Percentiles rank a stretch among this genome's conserved stretches.
phyloP scores from a whole-genome alignment of 495 filamentous ascomycete genomes.

The Chaetomidium leptoderma region DNA sequence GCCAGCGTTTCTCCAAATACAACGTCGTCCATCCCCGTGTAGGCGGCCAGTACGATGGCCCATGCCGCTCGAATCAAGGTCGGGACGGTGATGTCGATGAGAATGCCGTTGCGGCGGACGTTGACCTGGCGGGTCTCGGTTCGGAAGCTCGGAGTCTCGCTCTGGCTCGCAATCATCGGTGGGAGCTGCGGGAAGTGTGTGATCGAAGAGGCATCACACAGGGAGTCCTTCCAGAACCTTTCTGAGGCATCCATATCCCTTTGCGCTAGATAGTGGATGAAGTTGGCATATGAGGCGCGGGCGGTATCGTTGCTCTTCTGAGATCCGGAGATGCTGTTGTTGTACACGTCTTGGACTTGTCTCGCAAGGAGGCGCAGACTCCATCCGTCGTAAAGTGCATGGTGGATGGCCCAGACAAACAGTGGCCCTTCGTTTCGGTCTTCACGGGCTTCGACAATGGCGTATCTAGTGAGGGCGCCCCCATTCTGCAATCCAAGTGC shows the following conservation, averaged over 20 bases:
- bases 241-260: slow-evolving; percentile 20
- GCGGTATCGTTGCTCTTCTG: neutral
- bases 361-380: slow-evolving; percentile 47
- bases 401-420: slow-evolving; percentile 59
- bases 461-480: slow-evolving; percentile 22
- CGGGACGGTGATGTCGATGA: slow-evolving; percentile 24
- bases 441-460: slow-evolving; percentile 16
- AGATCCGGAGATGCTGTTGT: neutral
- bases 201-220: slow-evolving; percentile 13
- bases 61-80: slow-evolving; percentile 42
- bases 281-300: slow-evolving; percentile 28
- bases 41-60: slow-evolving; percentile 37
- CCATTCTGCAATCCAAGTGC: slow-evolving; percentile 22
- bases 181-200: slow-evolving; percentile 25
- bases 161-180: neutral
- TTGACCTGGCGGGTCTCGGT: slow-evolving; percentile 12
- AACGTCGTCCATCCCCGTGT: slow-evolving; percentile 40
- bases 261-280: slow-evolving; percentile 29
- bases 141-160: slow-evolving; percentile 10
- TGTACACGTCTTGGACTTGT: slow-evolving; percentile 37
- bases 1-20: slow-evolving; percentile 41
- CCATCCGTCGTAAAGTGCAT: slow-evolving; percentile 65
- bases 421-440: neutral
- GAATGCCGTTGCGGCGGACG: slow-evolving; percentile 10
- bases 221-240: slow-evolving; percentile 27